Conservation (phyloP, 768 basidiomycete genomes). For the Leccinum olivaceopallidum region DNA sequence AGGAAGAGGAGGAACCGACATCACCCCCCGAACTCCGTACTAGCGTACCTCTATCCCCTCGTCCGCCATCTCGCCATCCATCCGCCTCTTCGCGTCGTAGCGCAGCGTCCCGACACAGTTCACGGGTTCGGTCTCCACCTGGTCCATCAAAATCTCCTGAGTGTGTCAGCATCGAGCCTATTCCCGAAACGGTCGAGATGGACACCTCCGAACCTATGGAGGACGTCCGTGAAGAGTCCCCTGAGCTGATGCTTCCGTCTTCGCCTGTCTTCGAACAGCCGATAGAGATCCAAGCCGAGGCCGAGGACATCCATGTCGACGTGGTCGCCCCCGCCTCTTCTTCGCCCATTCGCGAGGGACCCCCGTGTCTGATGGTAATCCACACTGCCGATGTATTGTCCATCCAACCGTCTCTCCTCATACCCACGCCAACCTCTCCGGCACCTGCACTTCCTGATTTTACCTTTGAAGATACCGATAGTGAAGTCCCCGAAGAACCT, state of each 20-base stretch:
- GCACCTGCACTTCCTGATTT: conserved; percentile 31
- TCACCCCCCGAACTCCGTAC: conserved; percentile 5
- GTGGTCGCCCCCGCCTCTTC: not conserved
- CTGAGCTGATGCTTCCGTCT: conserved; percentile 25
- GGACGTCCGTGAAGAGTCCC: conserved; percentile 25
- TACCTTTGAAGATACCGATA: conserved; percentile 34
- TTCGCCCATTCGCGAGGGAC: not conserved
- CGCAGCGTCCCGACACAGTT: conserved; percentile 19
- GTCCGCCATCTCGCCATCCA: conserved; percentile 19
- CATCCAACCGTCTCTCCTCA: conserved; percentile 31
- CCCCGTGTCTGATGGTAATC: conserved; percentile 21
- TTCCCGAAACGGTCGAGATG: conserved; percentile 14
- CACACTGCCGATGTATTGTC: conserved; percentile 31
- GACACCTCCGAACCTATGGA: conserved; percentile 21
- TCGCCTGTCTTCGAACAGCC: conserved; percentile 14
- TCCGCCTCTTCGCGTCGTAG: conserved; percentile 18
- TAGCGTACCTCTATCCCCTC: conserved; percentile 11
- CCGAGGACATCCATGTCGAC: conserved; percentile 3
- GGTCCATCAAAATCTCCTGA: conserved; percentile 12
- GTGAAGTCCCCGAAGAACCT: conserved; percentile 24
- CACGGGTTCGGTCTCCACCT: conserved; percentile 15
- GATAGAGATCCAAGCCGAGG: not conserved
- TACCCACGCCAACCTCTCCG: conserved; percentile 40
- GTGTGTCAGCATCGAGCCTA: conserved; percentile 4
- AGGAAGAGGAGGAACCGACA: conserved; percentile 13